Conservation (phyloP, 1,139 yeast genomes). For the Schwanniomyces etchellsii region DNA sequence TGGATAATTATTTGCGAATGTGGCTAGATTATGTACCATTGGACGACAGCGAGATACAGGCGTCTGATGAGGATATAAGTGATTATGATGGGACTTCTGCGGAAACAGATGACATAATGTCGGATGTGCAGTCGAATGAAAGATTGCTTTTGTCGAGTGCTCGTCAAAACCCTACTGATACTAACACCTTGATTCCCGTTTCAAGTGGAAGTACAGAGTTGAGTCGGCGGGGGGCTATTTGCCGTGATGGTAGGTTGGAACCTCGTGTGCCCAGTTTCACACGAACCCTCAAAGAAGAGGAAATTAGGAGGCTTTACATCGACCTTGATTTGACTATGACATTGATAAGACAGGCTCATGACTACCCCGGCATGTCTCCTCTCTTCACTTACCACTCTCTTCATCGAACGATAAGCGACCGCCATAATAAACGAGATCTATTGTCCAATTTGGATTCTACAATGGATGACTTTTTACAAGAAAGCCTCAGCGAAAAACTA, state of each 20-base stretch:
- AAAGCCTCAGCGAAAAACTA: constrained; percentile 12
- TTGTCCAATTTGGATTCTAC: constrained; percentile 13
- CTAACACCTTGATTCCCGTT: constrained; percentile 11
- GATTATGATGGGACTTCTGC: constrained; percentile 4
- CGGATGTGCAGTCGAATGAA: constrained; percentile 16
- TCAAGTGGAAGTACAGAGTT: constrained; percentile 9
- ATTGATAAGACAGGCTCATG: constrained; percentile 3
- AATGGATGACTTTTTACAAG: constrained; percentile 17
- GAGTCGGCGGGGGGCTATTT: constrained; percentile 17
- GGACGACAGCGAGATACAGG: constrained; percentile 1
- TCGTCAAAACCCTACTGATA: constrained; percentile 19
- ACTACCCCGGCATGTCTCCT: constrained; percentile 5
- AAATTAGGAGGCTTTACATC: constrained; percentile 4
- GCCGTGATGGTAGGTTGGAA: background rate
- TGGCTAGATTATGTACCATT: constrained; percentile 1
- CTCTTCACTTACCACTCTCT: constrained; percentile 5
- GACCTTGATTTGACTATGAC: constrained; percentile 8
- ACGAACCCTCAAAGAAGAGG: background rate
- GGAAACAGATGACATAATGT: constrained; percentile 10
- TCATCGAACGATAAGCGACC: background rate
- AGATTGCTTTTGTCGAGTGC: constrained; percentile 24
- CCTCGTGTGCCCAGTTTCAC: background rate
- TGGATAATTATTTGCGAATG: constrained; percentile 6
- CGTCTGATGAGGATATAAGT: constrained; percentile 2
- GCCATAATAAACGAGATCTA: constrained; percentile 4